phyloP scores from a whole-genome alignment of 345 rosid genomes.

The Erucastrum elatum region DNA sequence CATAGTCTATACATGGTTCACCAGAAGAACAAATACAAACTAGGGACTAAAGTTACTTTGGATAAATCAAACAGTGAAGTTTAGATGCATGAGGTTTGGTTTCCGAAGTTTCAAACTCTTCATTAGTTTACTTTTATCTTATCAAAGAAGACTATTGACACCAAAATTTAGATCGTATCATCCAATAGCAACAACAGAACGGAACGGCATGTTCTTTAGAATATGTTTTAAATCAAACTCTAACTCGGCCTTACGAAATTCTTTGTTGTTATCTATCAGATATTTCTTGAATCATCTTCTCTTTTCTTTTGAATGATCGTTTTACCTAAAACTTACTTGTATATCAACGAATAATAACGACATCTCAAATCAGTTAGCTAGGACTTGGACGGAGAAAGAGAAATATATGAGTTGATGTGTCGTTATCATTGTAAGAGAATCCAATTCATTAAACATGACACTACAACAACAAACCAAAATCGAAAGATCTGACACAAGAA shows the following conservation, averaged over 20 bases:
- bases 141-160: not conserved
- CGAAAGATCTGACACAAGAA: conserved; percentile 12
- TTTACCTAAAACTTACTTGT: not conserved
- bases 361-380: conserved; percentile 1
- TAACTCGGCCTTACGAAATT: not conserved
- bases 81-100: not conserved
- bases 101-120: not conserved
- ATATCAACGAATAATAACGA: not conserved
- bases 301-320: not conserved
- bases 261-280: not conserved
- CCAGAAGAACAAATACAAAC: not conserved
- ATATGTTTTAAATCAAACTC: not conserved
- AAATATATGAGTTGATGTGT: not conserved
- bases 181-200: not conserved
- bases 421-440: conserved; percentile 24
- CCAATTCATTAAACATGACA: conserved; percentile 2
- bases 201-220: not conserved
- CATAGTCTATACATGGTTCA: not conserved
- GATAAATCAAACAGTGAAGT: not conserved
- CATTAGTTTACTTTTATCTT: not conserved
- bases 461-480: not conserved
- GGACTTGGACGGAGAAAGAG: conserved; percentile 19
- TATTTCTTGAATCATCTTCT: not conserved
- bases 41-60: not conserved
- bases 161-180: not conserved